These are phyloP conservation scores for Mortierella sp. DNA, from an alignment of 371 early-diverging fungal species.

Conservation along the genomic window DNA sequence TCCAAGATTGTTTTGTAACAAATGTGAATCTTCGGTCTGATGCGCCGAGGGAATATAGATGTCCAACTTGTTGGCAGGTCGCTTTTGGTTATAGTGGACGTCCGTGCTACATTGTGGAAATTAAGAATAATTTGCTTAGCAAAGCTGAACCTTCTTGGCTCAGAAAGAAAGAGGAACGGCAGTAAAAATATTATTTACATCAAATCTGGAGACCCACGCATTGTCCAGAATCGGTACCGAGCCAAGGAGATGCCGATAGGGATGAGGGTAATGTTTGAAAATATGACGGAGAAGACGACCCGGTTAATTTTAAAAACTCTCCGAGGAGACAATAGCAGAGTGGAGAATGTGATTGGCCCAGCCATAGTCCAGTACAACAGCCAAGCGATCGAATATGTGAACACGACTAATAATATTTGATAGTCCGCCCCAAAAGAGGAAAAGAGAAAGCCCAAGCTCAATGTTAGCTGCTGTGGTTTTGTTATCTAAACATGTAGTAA, in stretches of 20 bases:
- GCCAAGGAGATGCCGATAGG: slow-evolving; percentile 43
- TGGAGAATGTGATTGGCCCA: slow-evolving; percentile 18
- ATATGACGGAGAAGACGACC: slow-evolving; percentile 30
- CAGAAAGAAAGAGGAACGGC: no score
- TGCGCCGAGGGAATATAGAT: slow-evolving; percentile 31
- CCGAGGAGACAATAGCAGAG: slow-evolving; percentile 30
- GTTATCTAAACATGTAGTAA: background rate
- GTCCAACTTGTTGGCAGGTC: slow-evolving; percentile 43
- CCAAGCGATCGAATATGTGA: slow-evolving; percentile 49
- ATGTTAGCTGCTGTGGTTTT: background rate
- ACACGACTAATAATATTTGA: slow-evolving; percentile 21
- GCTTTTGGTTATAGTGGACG: slow-evolving; percentile 34
- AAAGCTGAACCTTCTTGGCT: background rate
- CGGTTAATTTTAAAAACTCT: slow-evolving; percentile 41
- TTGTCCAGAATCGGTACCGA: slow-evolving; percentile 41
- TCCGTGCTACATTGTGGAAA: slow-evolving; percentile 18
- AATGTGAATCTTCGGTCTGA: slow-evolving; percentile 5
- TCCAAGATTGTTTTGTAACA: background rate
- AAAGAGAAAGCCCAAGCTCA: slow-evolving; percentile 2
- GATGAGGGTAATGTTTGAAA: slow-evolving; percentile 34
- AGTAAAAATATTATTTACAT: slow-evolving; percentile 26
- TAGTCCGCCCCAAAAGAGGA: background rate
- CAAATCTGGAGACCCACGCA: slow-evolving; percentile 30
- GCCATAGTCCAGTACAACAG: slow-evolving; percentile 47
- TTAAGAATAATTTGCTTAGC: background rate